phyloP scores from a whole-genome alignment of 2,329 filamentous ascomycete species.

The Mycocentrospora acerina region DNA sequence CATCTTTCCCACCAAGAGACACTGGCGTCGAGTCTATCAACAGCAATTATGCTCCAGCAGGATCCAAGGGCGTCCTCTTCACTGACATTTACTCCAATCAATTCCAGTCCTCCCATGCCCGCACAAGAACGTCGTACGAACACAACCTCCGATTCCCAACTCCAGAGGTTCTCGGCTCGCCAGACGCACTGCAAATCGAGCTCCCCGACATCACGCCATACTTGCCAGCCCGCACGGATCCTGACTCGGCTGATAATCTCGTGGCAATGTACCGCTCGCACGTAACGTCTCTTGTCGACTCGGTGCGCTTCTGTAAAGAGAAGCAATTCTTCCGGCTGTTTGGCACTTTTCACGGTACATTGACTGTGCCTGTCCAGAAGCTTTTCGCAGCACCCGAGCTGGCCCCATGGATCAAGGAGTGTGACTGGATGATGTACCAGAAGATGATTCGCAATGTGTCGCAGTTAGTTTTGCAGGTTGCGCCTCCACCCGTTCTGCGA shows the following conservation, averaged over 20 bases:
- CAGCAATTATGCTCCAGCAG: conserved; percentile 36
- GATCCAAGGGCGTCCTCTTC: conserved; percentile 49
- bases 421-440: conserved; percentile 93
- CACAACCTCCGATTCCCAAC: conserved; percentile 65
- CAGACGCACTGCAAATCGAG: conserved; percentile 69
- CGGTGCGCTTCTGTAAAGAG: conserved; percentile 93
- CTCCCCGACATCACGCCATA: conserved; percentile 87
- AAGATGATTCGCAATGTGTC: conserved; percentile 93
- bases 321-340: conserved; percentile 96
- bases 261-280: conserved; percentile 89
- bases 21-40: conserved; percentile 28
- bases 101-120: conserved; percentile 38
- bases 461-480: conserved; percentile 84
- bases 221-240: conserved; percentile 77
- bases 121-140: conserved; percentile 57
- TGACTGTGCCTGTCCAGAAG: conserved; percentile 96
- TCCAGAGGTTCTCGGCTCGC: conserved; percentile 56
- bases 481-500: conserved; percentile 83
- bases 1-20: conserved; percentile 47
- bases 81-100: conserved; percentile 48
- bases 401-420: conserved; percentile 91
- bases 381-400: conserved; percentile 79
- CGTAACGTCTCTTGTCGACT: conserved; percentile 92
- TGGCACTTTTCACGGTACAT: conserved; percentile 90
- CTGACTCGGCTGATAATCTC: conserved; percentile 82